Evolutionary conservation across 768 basidiomycete genomes (phyloP).

Genomic region (Fomitopsis serialis): DNA sequence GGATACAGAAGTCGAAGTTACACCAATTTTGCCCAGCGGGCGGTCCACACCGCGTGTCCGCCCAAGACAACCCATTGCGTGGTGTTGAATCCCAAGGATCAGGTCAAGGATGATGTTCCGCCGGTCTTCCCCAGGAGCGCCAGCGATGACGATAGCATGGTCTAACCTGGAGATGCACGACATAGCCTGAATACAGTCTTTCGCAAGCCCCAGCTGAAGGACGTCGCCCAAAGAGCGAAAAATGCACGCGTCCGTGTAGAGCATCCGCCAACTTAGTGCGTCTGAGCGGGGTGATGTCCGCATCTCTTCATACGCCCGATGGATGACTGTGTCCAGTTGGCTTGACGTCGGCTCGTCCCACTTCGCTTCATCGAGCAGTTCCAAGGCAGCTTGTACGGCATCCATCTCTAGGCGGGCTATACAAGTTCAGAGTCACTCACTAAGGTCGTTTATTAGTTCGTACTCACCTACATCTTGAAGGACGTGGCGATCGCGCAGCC

Average conservation of each 20-base stretch:
- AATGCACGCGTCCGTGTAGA: slow-evolving; percentile 76
- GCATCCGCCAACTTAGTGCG: slow-evolving; percentile 44
- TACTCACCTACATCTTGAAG: too few species aligned
- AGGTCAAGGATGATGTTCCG: slow-evolving; percentile 57
- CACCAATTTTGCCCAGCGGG: background rate
- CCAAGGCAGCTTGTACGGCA: background rate
- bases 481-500: too few species aligned
- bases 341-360: background rate
- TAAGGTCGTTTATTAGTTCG: too few species aligned
- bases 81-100: slow-evolving; percentile 58
- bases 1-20: background rate
- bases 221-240: slow-evolving; percentile 43
- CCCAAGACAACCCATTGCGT: background rate
- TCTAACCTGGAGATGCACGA: slow-evolving; percentile 64
- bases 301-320: slow-evolving; percentile 46
- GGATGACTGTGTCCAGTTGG: slow-evolving; percentile 38
- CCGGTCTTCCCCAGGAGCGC: slow-evolving; percentile 58
- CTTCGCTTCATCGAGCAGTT: background rate
- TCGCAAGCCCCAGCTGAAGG: background rate
- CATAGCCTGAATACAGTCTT: slow-evolving; percentile 22
- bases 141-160: slow-evolving; percentile 77
- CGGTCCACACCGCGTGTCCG: background rate
- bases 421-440: too few species aligned
- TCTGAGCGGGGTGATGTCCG: slow-evolving; percentile 29
- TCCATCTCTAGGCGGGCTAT: background rate